Conservation (phyloP, 129 eudicot species). For the Helianthus tuberosus region DNA sequence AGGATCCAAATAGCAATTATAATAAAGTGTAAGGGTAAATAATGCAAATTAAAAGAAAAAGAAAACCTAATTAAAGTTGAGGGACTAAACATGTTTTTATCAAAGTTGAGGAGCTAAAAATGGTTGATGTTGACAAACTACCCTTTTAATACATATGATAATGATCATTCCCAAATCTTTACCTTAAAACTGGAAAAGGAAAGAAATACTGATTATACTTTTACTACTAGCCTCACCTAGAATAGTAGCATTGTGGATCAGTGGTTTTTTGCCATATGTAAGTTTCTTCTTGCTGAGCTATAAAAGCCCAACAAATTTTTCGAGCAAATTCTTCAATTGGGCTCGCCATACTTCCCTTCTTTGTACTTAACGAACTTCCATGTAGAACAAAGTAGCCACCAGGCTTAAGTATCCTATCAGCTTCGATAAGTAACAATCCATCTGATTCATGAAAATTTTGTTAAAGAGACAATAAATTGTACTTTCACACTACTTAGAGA, state of each 20-base stretch:
- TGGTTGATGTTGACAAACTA: too few species aligned
- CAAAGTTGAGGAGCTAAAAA: too few species aligned
- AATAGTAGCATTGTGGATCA: conserved; percentile 64
- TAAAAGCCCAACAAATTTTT: conserved; percentile 77
- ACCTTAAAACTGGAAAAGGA: background rate
- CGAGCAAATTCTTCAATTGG: conserved; percentile 72
- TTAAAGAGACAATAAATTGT: background rate
- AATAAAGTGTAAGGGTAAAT: too few species aligned
- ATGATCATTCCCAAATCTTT: background rate
- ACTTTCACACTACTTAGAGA: too few species aligned
- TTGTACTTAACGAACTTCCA: conserved; percentile 52
- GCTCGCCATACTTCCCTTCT: conserved; percentile 63
- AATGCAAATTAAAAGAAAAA: too few species aligned
- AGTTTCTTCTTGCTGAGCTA: conserved; percentile 91
- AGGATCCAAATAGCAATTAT: too few species aligned
- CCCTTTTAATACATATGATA: too few species aligned
- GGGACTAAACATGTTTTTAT: too few species aligned
- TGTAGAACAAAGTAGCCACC: conserved; percentile 93
- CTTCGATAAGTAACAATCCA: conserved; percentile 86
- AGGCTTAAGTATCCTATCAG: conserved; percentile 89
- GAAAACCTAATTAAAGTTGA: too few species aligned
- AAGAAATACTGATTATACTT: background rate
- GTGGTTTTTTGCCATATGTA: conserved; percentile 93
- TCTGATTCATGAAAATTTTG: conserved; percentile 44
- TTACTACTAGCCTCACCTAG: conserved; percentile 60